phyloP scores from a whole-genome alignment of 164 flowering plant species.

The Tetrastigma voinierianum region DNA sequence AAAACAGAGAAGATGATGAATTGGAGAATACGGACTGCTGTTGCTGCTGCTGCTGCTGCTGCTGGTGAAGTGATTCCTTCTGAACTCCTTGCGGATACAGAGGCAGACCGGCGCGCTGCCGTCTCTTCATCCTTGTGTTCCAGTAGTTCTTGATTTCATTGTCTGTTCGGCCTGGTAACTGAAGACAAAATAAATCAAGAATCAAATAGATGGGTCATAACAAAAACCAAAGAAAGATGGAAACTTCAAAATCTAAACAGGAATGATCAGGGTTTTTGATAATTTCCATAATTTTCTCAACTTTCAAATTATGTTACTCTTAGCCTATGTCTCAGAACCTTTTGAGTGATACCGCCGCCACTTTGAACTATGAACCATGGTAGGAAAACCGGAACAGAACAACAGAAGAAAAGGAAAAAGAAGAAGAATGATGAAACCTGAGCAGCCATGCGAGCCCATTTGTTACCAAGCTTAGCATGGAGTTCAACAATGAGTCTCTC shows the following conservation, averaged over 20 bases:
- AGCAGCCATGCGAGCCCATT: conserved; percentile 91
- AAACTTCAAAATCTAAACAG: background rate
- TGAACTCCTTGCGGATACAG: conserved; percentile 35
- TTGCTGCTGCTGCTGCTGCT: conserved; percentile 8
- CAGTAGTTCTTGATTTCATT: conserved; percentile 66
- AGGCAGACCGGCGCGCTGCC: conserved; percentile 45
- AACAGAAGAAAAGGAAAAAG: background rate
- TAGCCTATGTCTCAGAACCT: too few species aligned
- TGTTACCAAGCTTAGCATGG: conserved; percentile 74
- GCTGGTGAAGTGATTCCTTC: conserved; percentile 9
- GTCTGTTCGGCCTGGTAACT: conserved; percentile 70
- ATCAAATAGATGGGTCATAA: background rate
- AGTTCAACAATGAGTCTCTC: conserved; percentile 62
- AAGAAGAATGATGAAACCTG: conserved; percentile 38
- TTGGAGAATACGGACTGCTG: background rate
- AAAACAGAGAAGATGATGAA: conserved; percentile 4
- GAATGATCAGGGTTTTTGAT: too few species aligned
- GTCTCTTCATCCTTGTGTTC: conserved; percentile 60
- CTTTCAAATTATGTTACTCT: too few species aligned
- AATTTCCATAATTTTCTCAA: too few species aligned
- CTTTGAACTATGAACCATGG: too few species aligned
- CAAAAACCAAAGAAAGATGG: background rate
- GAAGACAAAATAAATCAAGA: background rate
- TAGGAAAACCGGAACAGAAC: background rate
- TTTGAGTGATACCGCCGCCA: too few species aligned